Evolutionary conservation across 768 basidiomycete species (phyloP), one percentile per base, ranked within the genome.

Genomic region (Xerocomellus intermedius): DNA sequence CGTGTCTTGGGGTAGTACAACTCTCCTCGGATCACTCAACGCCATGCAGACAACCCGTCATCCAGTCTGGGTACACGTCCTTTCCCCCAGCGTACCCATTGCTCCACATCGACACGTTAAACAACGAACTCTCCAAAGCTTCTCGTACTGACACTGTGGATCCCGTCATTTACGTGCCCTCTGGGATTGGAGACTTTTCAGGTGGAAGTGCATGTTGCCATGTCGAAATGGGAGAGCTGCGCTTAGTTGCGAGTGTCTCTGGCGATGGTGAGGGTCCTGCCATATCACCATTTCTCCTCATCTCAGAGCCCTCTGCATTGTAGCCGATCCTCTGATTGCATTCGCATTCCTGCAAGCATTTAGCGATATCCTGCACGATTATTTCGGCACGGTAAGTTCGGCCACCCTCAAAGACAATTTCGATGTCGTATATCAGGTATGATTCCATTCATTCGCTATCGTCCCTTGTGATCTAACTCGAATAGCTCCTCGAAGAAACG

Each of bases 361-460:
- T 68, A 72, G 89, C 36, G 86, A 91, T 48, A 87, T 95, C 43
- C 73, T 98, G 42, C 75, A 78, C 46, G 92, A 96, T 56, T 98
- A 98, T 67, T 85, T 97, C 60, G 94, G 91, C 1, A 81, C 84
- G n/a, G 77, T 95, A 22, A 91, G 88, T 32, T 83, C 89, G 24
- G 80, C 82, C 6, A 86, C 83, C 3, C 73, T 98, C 60, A 90
- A 85, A 63, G 94, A 97, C 56, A 91, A 96, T 69, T 96, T 97
- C 70, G 95, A 98, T 65, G 83, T 92, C 24, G 94, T 97, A 8
- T 96, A 98, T 66, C 94, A 96, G 78, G 93, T 90, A 58, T 24
- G 81, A 57, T 5, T 24, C 30, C 22, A 33, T 44, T 21, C 32
- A 0, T 32, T 41, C 36, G 5, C 7, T 3, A 8, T 35, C 37